These are phyloP conservation scores for Sporothrix sp. DNA, from an alignment of 2,329 filamentous ascomycete genomes.

Conservation along the genomic window DNA sequence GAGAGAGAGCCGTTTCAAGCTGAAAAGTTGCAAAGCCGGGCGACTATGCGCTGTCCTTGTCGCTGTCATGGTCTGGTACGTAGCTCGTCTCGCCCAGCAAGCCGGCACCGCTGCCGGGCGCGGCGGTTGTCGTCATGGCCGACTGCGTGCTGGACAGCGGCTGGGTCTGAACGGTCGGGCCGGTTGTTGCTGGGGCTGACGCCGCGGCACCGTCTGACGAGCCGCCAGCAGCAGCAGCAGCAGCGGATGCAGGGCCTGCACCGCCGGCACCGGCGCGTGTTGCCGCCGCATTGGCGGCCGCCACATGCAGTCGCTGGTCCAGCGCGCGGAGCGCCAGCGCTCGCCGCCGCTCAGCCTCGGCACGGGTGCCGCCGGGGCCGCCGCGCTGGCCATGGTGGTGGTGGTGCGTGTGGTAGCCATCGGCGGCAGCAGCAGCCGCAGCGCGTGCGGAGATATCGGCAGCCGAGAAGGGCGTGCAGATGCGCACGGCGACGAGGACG, in stretches of 20 bases:
- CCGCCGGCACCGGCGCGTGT: conserved; percentile 14
- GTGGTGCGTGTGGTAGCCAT: conserved; percentile 45
- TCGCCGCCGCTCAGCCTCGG: conserved; percentile 82
- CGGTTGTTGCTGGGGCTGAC: conserved; percentile 32
- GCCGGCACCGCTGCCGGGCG: conserved; percentile 27
- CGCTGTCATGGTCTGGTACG: conserved; percentile 50
- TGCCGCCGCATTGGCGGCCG: conserved; percentile 47
- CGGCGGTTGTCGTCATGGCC: conserved; percentile 39
- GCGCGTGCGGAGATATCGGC: conserved; percentile 54
- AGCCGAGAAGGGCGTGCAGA: conserved; percentile 78
- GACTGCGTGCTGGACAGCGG: conserved; percentile 46
- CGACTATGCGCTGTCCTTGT: conserved; percentile 20
- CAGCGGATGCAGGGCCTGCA: not conserved
- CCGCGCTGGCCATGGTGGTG: conserved; percentile 38
- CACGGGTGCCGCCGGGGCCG: conserved; percentile 60
- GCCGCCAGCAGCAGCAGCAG: not conserved
- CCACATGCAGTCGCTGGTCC: conserved; percentile 85
- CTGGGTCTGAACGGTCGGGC: conserved; percentile 48
- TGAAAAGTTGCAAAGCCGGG: too few relatives aligned
- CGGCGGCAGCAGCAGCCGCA: conserved; percentile 57
- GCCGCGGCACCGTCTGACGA: conserved; percentile 13
- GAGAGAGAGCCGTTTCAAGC: too few relatives aligned
- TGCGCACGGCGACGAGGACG: conserved; percentile 60
- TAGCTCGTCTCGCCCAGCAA: conserved; percentile 63
- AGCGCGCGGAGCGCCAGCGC: conserved; percentile 84